Conservation (phyloP, 176 grass and related monocot genomes). For the Ampelocalamus luodianensis region DNA sequence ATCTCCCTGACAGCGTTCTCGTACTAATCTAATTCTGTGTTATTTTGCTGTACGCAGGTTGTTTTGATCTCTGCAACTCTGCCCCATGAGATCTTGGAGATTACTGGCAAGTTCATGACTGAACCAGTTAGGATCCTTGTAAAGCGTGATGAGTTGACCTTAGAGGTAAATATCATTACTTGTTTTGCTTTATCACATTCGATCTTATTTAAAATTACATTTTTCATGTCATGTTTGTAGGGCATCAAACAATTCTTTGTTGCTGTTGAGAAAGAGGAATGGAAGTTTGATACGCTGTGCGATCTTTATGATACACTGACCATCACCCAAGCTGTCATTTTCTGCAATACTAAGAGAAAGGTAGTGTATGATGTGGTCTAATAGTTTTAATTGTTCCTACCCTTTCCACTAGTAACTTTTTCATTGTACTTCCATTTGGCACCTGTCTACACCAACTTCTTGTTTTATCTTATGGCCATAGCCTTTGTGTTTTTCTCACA, state of each 20-base stretch:
- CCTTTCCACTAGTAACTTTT: neutral
- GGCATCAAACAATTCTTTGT: slow-evolving; percentile 99
- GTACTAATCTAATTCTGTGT: neutral
- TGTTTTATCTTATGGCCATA: neutral
- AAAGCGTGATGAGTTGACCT: slow-evolving; percentile 96
- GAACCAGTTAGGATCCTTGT: slow-evolving; percentile 91
- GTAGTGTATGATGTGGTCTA: slow-evolving; percentile 15
- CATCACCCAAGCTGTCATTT: slow-evolving; percentile 97
- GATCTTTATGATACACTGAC: slow-evolving; percentile 97
- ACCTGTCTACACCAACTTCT: neutral
- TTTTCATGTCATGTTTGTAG: slow-evolving; percentile 45
- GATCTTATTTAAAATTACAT: slow-evolving; percentile 6
- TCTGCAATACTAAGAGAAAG: slow-evolving; percentile 98
- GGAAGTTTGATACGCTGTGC: slow-evolving; percentile 97
- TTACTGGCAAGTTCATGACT: slow-evolving; percentile 96
- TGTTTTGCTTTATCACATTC: slow-evolving; percentile 19
- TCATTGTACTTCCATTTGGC: neutral
- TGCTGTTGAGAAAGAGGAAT: slow-evolving; percentile 95
- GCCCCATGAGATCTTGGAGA: slow-evolving; percentile 91
- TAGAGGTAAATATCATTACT: slow-evolving; percentile 67
- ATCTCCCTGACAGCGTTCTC: neutral
- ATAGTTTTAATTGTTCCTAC: neutral
- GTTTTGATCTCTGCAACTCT: slow-evolving; percentile 81
- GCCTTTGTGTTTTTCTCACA: neutral
- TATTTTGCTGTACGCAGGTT: slow-evolving; percentile 50